Base-by-base conservation (phyloP, 768 basidiomycete species). In the Agaricus subrufescens region DNA sequence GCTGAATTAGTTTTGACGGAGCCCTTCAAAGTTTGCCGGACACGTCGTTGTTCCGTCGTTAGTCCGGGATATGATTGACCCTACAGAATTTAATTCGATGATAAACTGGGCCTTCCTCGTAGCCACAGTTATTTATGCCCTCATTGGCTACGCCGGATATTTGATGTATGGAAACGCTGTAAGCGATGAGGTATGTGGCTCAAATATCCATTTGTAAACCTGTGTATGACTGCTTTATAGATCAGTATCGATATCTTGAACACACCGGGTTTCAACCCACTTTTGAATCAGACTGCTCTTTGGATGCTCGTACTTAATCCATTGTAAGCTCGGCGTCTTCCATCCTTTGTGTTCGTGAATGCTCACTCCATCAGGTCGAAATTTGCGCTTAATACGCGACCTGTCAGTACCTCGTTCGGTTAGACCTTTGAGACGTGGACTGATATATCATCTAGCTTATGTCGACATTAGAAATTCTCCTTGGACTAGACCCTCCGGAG, bases 21-120 rank as follows among this genome's bases (percentile, higher is more conserved):
- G 19, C 45, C 44, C 26, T 27, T 9, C 29, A 37, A 61, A 93
- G 84, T 95, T 96, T 63, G 85, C 92, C 2, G 94, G 94, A 1
- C 96, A 98, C 66, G 87, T 92, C 12, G 88, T 95, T 29, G 88
- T 98, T 48, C 95, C 95, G 19, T 91, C 89, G 23, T 70, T 98
- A 14, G 93, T 89, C 3, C 80, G 85, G 63, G 95, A 98, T 69
- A 97, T 98, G 95, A 67, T 69, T 23, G 83, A 94, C 61, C 94
- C 94, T 6, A 75, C 77, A 27, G 77, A 85, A 60, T 98, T 95
- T 67, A 81, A 89, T 67, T 70, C 68, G 51, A 92, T 94, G 84
- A 87, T 91, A 58, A 85, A 94, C 65, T 81, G 83, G 67, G 91
- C 95, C 34, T 98, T 95, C 67, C 87, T 91, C 23, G 73, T 85